Percentiles rank a stretch among this genome's conserved stretches.
Conservation (phyloP, 2,329 filamentous ascomycete genomes). For the Acrocalymma vagum region DNA sequence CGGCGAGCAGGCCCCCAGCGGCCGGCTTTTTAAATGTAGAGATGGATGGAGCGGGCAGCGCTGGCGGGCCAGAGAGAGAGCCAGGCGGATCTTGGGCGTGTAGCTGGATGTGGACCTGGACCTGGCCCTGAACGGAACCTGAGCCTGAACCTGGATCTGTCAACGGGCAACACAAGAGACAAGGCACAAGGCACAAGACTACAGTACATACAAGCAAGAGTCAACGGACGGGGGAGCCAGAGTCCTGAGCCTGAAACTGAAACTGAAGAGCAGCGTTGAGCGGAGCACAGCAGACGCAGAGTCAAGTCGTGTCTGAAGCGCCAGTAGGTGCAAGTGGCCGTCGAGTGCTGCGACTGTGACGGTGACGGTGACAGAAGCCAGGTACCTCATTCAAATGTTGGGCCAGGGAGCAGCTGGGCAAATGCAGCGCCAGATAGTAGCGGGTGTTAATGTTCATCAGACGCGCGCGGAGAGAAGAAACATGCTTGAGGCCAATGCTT, state of each 20-base stretch:
- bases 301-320: constrained; percentile 38
- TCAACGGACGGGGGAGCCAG: constrained; percentile 36
- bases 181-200: too few species aligned
- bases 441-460: constrained; percentile 38
- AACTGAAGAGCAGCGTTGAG: constrained; percentile 38
- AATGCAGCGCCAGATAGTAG: too few species aligned
- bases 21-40: constrained; percentile 39
- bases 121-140: too few species aligned
- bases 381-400: constrained; percentile 36
- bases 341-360: too few species aligned
- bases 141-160: constrained; percentile 28
- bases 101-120: too few species aligned
- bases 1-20: constrained; percentile 35
- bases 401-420: constrained; percentile 37
- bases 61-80: too few species aligned
- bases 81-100: too few species aligned
- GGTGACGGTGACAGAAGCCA: constrained; percentile 38
- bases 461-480: constrained; percentile 31
- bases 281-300: constrained; percentile 44
- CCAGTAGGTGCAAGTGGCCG: too few species aligned
- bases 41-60: not conserved
- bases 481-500: constrained; percentile 17
- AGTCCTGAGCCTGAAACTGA: constrained; percentile 42
- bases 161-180: constrained; percentile 33
- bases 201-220: too few species aligned